Base-by-base conservation (phyloP, 75 land plant genomes). In the Azolla pinnata region DNA sequence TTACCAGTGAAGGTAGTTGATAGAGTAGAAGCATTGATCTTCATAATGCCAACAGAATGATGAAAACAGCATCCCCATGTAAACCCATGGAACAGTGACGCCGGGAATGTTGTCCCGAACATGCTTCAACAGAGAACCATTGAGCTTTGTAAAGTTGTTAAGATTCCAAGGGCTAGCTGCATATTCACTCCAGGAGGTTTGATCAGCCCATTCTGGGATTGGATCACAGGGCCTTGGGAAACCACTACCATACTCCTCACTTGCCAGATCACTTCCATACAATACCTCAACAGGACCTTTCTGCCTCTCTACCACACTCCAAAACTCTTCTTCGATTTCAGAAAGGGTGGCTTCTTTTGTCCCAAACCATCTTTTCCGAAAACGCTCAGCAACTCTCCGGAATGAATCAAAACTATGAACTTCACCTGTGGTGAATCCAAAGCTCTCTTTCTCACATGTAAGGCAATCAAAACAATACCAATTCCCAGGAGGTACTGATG, bases 1-100 rank as follows among this genome's bases (percentile, higher is more conserved):
- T 48, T 83, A 93, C 98, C 96, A 82, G 72, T 93, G 98, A 20
- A 85, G 60, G 54, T 93, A 93, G 68, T 93, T 93, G 73, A 93
- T 83, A 29, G 98, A 93, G 66, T 93, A 93, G 64, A 93, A 88
- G 66, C 98, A 93, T 50, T 93, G 98, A 63, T 93, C 98, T 67
- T 93, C 98, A 73, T 90, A 81, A 76, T 93, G 98, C 98, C 98
- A 93, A 65, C 98, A 93, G 61, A 93, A 93, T 32, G 98, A 75
- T 17, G 98, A 93, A 54, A 93, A 93, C 49, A 89, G 70, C 98
- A 93, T 93, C 42, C 98, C 98, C 60, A 93, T 49, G 54, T 93
- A 93, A 17, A 93, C 78, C 98, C 98, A 93, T 33, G 98, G 98
- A 26, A 93, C 98, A 74, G 86, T 93, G 9, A 93, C 96, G 7